A percentile compares a stretch with the other conserved stretches of the same genome.
These are phyloP conservation scores for Phyllosticta citriasiana DNA, from an alignment of 2,329 filamentous ascomycete species.

Conservation along the genomic window DNA sequence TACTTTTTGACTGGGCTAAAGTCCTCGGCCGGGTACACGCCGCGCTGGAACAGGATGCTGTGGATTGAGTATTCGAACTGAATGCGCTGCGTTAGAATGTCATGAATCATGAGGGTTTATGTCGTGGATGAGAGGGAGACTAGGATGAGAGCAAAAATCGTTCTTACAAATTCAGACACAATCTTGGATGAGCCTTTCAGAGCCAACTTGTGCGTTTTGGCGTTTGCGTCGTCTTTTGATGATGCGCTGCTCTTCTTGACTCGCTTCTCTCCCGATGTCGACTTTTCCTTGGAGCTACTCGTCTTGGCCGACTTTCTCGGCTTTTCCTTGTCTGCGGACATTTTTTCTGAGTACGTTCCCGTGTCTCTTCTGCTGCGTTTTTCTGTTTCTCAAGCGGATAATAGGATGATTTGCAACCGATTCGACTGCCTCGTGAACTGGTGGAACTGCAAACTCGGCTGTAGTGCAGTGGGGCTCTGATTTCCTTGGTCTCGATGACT, in stretches of 20 bases:
- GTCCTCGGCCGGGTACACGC: conserved; percentile 84
- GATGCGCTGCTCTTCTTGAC: conserved; percentile 11
- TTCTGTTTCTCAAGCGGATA: not conserved
- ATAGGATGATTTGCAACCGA: not conserved
- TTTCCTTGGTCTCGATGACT: not conserved
- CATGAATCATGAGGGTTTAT: too few relatives aligned
- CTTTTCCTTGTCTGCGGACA: not conserved
- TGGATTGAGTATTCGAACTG: conserved; percentile 98
- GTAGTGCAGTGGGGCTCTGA: not conserved
- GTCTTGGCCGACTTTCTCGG: conserved; percentile 12
- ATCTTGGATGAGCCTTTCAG: conserved; percentile 78
- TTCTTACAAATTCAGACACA: conserved; percentile 85
- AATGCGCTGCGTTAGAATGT: conserved; percentile 12
- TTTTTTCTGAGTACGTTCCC: not conserved
- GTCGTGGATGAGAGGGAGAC: not conserved
- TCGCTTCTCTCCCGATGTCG: conserved; percentile 2
- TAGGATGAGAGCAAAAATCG: not conserved
- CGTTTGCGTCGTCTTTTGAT: conserved; percentile 50
- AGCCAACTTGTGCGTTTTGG: conserved; percentile 90
- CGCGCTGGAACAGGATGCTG: conserved; percentile 87
- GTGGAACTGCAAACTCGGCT: not conserved
- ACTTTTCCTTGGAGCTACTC: conserved; percentile 6
- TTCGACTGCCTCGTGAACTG: not conserved
- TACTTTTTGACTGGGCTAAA: conserved; percentile 98
- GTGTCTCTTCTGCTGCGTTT: not conserved